Conservation (phyloP, 176 grass and related monocot genomes). For the Avena eriantha region DNA sequence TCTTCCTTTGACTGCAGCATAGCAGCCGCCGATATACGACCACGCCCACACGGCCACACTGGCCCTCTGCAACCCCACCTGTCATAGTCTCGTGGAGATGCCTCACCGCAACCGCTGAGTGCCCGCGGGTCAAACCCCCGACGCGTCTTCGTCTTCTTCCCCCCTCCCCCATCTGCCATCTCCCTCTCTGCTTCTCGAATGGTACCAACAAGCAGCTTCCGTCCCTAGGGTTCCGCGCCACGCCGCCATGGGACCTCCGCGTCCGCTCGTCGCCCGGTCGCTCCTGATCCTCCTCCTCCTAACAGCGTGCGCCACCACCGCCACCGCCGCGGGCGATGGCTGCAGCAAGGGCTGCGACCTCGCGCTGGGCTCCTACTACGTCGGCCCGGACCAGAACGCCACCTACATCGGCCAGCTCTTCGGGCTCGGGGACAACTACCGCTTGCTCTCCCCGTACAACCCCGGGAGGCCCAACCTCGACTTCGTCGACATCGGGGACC, state of each 20-base stretch:
- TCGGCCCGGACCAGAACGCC: constrained; percentile 42
- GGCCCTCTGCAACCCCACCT: not conserved
- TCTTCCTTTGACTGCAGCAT: too few species aligned
- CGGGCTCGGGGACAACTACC: constrained; percentile 2
- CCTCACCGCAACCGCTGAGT: not conserved
- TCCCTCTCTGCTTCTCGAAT: constrained; percentile 1
- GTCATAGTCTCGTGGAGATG: not conserved
- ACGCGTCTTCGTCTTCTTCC: constrained; percentile 36
- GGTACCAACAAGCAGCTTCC: not conserved
- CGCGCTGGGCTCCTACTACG: constrained; percentile 67
- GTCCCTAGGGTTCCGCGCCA: constrained; percentile 15
- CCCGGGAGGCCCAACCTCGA: not conserved
- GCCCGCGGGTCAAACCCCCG: constrained; percentile 39
- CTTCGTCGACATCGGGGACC: not conserved
- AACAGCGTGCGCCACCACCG: not conserved
- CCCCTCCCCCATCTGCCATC: not conserved
- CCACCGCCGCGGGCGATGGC: constrained; percentile 20
- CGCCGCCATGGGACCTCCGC: constrained; percentile 1
- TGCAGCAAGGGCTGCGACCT: constrained; percentile 28
- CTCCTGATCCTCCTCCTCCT: not conserved
- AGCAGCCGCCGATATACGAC: constrained; percentile 19
- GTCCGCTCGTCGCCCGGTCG: not conserved
- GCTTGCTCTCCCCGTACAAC: constrained; percentile 44
- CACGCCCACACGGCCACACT: not conserved
- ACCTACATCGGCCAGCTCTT: constrained; percentile 58